These are phyloP conservation scores for Dictyostelium citrinum DNA, from an alignment of 78 protist species.

Conservation along the genomic window DNA sequence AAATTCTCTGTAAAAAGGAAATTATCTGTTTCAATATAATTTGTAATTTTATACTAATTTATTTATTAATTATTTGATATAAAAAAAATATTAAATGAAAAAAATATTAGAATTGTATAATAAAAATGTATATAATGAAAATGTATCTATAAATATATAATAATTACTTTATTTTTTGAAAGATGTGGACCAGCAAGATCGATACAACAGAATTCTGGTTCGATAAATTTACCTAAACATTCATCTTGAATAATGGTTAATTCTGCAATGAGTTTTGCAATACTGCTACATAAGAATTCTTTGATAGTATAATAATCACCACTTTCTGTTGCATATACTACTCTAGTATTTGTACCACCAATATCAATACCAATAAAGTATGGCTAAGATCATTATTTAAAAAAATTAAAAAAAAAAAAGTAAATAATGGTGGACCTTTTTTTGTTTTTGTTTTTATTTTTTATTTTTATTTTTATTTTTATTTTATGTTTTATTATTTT, in stretches of 20 bases:
- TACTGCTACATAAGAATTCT: constrained; percentile 1
- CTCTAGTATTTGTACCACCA: constrained; percentile 82
- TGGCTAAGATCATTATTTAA: neutral
- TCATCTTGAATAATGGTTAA: neutral
- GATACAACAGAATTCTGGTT: neutral
- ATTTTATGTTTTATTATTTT: too few species aligned
- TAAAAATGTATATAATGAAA: neutral
- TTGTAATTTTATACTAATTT: neutral
- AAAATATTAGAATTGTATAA: neutral
- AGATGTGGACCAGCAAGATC: constrained; percentile 35
- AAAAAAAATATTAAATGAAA: neutral
- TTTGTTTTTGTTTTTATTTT: neutral
- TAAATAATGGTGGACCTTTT: neutral
- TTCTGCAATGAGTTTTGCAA: neutral
- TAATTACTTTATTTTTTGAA: neutral
- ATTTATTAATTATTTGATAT: neutral
- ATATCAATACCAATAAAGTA: constrained; percentile 77
- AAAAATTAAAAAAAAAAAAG: neutral
- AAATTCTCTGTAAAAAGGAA: neutral
- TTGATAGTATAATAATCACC: constrained; percentile 14
- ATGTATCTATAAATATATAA: neutral
- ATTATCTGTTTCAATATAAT: neutral
- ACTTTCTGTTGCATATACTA: constrained; percentile 9
- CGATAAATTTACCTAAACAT: neutral
- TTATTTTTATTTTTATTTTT: too few species aligned